These are phyloP conservation scores for Linaria vulgaris DNA, from an alignment of 257 asterid genomes.

Conservation along the genomic window DNA sequence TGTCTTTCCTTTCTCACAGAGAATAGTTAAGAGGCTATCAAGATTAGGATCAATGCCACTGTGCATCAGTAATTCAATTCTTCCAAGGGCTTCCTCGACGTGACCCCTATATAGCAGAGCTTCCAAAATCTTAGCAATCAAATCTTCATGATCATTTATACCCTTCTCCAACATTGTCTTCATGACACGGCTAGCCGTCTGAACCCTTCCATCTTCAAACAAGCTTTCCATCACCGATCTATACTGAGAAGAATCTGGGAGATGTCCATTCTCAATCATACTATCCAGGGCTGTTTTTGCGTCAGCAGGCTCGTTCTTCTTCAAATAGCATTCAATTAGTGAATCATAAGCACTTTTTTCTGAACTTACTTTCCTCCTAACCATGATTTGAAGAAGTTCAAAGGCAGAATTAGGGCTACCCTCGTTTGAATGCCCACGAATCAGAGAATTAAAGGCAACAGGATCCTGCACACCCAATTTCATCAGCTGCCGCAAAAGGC, in stretches of 20 bases:
- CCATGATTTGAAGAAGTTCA: constrained; percentile 70
- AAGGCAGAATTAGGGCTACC: constrained; percentile 71
- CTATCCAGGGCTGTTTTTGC: constrained; percentile 79
- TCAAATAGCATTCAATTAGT: constrained; percentile 62
- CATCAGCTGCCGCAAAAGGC: constrained; percentile 80
- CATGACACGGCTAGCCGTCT: constrained; percentile 95
- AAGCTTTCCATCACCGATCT: constrained; percentile 80
- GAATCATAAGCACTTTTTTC: constrained; percentile 58
- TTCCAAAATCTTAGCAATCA: constrained; percentile 67
- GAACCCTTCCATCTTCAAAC: constrained; percentile 87
- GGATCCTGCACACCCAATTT: constrained; percentile 86
- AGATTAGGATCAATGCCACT: constrained; percentile 63
- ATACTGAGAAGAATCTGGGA: constrained; percentile 69
- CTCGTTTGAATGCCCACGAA: constrained; percentile 76
- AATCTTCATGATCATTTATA: constrained; percentile 62
- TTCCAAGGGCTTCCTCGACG: constrained; percentile 90
- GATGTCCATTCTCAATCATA: constrained; percentile 81
- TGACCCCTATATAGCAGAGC: constrained; percentile 88
- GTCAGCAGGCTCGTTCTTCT: constrained; percentile 75
- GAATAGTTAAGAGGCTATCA: constrained; percentile 50
- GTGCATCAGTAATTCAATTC: constrained; percentile 76
- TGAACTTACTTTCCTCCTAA: constrained; percentile 58
- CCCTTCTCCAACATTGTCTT: constrained; percentile 89
- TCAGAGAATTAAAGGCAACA: constrained; percentile 56
- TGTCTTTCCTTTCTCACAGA: constrained; percentile 77